Base-by-base conservation (phyloP, 139 green algal species). In the Chlamydomonas sp. region DNA sequence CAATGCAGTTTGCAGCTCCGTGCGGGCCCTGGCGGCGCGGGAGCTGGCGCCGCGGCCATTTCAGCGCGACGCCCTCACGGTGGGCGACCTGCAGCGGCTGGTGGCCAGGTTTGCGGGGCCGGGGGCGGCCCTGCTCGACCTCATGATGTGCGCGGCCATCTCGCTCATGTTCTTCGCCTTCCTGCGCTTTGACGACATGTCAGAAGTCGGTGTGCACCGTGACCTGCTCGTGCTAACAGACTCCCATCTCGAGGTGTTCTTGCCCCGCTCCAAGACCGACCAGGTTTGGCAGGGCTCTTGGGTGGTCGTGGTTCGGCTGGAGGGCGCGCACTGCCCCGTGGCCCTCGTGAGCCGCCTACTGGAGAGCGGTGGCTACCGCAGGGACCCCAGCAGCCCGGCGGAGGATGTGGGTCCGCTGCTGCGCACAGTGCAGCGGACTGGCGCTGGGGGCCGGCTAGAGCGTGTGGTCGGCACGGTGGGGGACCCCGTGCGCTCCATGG, bases 371-470 rank as follows among this genome's bases (percentile, higher is more conserved):
- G 20, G 59, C 1, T 86, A 86, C 69, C 3, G 5, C 2, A 20
- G 59, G 9, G 5, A n/a, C 6, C 73, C 83, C 6, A 5, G 15
- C 20, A 4, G 2, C 18, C 18, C 60, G 1, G 61, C 31, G 3
- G 71, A 80, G 71, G 82, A 87, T 12, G 82, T 87, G 5, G 82
- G 82, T 0, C 82, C 82, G 0, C 82, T 87, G 2, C 71, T 87
- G 18, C 71, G 82, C 12, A 57, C 49, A 6, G 73, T 87, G 15
- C 15, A 80, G 80, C 4, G 5, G 1, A 72, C 68, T 0, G 8
- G 8, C 3, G 18, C 6, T 1, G 80, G 80, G 12, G 9, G 14
- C 16, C 12, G 60, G 18, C 80, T 86, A 3, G 14, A 71, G 20
- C 68, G n/a, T 7, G 9, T 86, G 2, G 20, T 31, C 7, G 80